Base-by-base conservation (phyloP, 371 early-diverging fungal genomes). In the Globomyces sp. region DNA sequence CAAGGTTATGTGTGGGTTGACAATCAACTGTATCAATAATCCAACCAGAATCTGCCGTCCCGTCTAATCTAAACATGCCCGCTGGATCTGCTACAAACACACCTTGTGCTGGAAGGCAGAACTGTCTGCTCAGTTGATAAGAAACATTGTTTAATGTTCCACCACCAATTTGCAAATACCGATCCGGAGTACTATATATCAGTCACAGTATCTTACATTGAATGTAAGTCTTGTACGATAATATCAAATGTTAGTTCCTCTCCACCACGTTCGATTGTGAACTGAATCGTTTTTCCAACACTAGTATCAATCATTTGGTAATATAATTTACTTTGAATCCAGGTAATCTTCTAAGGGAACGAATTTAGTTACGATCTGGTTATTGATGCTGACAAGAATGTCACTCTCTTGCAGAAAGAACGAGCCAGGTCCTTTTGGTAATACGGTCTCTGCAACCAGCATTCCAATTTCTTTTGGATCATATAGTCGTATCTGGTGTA, bases 401-500 rank as follows among this genome's bases (percentile, higher is more conserved):
- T 97, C 97, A 13, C 96, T 95, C 63, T 91, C 89, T 53, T 92
- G 89, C 58, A 97, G 71, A 6, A 80, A 70, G 1, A 81, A 84
- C 41, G 76, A 72, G 0, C 92, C 90, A 6, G 95, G 95, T 0
- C 95, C 94, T 53, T 87, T 81, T 24, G 94, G 96, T 9, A 94
- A 71, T 0, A 94, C 92, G 0, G 86, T 81, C 65, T 92, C 90
- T 0, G 85, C 91, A 0, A 89, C 89, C 8, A 97, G 83, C 85
- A 95, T 88, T 45, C 97, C 96, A 74, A 92, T 92, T 65, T 92
- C 93, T 11, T 82, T 84, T 0, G 90, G 86, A 68, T 85, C 87
- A 4, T 72, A 57, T 8, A 74, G 72, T 60, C 97, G 86, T 51
- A 94, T 74, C 42, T 24, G 24, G 24, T 24, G 24, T 24, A 24